Evolutionary conservation across 805 yeast species (phyloP).

Genomic region (Nakazawaea wickerhamii): DNA sequence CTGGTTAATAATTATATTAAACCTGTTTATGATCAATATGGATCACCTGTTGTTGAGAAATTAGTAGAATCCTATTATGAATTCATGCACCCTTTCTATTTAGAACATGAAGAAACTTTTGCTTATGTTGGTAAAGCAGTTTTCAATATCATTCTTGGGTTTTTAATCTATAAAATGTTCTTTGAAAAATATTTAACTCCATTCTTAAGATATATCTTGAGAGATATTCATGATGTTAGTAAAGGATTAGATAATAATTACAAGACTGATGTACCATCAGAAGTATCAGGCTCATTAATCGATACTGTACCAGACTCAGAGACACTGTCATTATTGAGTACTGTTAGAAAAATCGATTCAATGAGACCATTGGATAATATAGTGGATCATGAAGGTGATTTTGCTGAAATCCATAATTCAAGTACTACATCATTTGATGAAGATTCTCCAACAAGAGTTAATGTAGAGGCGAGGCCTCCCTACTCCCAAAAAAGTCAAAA

Average conservation of each 20-base stretch:
- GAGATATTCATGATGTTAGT: constrained; percentile 8
- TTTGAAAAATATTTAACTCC: constrained; percentile 1
- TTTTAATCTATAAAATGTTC: constrained; percentile 7
- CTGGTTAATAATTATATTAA: neutral
- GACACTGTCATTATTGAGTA: neutral
- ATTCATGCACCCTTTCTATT: constrained; percentile 4
- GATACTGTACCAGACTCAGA: neutral
- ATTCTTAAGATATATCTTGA: neutral
- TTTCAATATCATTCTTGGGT: constrained; percentile 2
- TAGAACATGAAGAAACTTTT: neutral
- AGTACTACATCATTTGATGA: neutral
- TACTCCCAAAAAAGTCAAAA: constrained; percentile 8
- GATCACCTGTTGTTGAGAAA: neutral
- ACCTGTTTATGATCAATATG: constrained; percentile 2
- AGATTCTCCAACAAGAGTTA: constrained; percentile 5
- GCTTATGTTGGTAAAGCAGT: neutral
- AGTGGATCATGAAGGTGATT: constrained; percentile 7
- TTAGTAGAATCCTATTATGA: neutral
- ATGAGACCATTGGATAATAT: constrained; percentile 10
- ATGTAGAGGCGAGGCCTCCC: constrained; percentile 12
- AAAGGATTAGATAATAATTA: constrained; percentile 7
- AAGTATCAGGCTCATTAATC: neutral
- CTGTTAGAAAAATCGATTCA: constrained; percentile 4
- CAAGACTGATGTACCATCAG: constrained; percentile 6
- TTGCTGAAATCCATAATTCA: neutral